phyloP scores from a whole-genome alignment of 176 grass and related monocot species.

The Elymus sibiricus region DNA sequence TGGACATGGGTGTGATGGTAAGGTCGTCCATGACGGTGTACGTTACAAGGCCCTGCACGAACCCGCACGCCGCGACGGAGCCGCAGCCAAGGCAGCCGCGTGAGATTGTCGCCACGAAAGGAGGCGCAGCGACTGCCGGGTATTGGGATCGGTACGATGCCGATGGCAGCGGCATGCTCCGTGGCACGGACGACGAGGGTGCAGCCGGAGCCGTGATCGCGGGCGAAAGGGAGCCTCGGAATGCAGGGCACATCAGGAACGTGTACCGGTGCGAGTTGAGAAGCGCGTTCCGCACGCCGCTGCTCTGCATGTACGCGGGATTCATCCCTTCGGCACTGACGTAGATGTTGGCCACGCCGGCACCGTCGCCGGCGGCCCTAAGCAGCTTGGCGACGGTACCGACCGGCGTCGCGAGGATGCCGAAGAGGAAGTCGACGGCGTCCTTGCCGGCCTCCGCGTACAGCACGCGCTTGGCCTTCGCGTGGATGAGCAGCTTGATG shows the following conservation, averaged over 20 bases:
- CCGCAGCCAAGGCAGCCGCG: neutral
- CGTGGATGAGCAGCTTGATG: slow-evolving; percentile 44
- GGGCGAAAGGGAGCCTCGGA: neutral
- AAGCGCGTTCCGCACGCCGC: slow-evolving; percentile 4
- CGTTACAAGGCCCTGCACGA: slow-evolving; percentile 22
- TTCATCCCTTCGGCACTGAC: slow-evolving; percentile 30
- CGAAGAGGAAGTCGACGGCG: slow-evolving; percentile 48
- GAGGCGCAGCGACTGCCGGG: too few relatives aligned
- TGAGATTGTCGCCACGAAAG: neutral
- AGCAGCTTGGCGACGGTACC: slow-evolving; percentile 13
- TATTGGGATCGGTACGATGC: too few relatives aligned
- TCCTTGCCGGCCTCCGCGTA: slow-evolving; percentile 35
- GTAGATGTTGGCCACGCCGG: neutral
- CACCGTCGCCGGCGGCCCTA: neutral
- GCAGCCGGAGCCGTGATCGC: neutral
- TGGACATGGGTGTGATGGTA: slow-evolving; percentile 23
- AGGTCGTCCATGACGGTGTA: slow-evolving; percentile 46
- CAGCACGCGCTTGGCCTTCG: slow-evolving; percentile 16
- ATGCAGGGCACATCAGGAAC: neutral
- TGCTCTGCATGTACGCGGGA: slow-evolving; percentile 25
- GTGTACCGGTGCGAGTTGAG: slow-evolving; percentile 3
- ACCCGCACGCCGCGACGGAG: neutral
- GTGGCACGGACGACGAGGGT: neutral
- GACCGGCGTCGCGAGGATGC: slow-evolving; percentile 23
- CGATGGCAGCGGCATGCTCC: too few relatives aligned